phyloP scores from a whole-genome alignment of 2,329 filamentous ascomycete species.

The Fusarium oligoseptatum region DNA sequence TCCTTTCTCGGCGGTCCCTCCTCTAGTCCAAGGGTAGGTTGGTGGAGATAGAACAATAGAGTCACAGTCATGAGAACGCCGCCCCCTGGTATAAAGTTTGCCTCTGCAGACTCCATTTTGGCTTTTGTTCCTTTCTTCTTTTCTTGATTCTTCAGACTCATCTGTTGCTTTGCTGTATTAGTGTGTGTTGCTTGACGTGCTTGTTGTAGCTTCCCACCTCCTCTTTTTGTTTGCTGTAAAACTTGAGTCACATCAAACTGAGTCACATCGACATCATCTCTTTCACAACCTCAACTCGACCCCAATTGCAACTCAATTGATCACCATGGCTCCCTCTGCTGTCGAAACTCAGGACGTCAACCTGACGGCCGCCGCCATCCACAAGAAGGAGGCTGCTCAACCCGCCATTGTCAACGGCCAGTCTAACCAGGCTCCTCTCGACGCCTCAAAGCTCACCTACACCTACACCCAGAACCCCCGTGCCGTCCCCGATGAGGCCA shows the following conservation, averaged over 20 bases:
- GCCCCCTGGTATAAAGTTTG: constrained; percentile 5
- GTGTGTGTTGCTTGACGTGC: constrained; percentile 2
- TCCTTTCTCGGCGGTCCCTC: constrained; percentile 9
- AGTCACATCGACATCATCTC: constrained; percentile 15
- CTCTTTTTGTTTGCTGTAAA: background rate
- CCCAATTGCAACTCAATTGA: background rate
- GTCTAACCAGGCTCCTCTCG: constrained; percentile 69
- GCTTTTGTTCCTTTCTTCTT: background rate
- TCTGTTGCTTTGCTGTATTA: background rate
- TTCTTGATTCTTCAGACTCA: constrained; percentile 2
- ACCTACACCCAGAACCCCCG: constrained; percentile 64
- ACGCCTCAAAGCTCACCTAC: constrained; percentile 73
- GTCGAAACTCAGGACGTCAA: constrained; percentile 62
- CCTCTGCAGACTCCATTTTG: background rate
- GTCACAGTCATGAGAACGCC: constrained; percentile 2
- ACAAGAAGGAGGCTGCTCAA: constrained; percentile 60
- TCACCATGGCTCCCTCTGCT: constrained; percentile 64
- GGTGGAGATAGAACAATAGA: constrained; percentile 18
- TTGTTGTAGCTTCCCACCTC: constrained; percentile 4
- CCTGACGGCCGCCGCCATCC: constrained; percentile 65
- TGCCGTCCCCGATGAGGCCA: constrained; percentile 64
- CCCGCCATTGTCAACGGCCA: constrained; percentile 52
- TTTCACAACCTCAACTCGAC: background rate
- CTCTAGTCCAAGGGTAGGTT: constrained; percentile 2
- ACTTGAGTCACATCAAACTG: constrained; percentile 13